A percentile compares a stretch with the other conserved stretches of the same genome.
These are phyloP conservation scores for Cystobasidium sp. DNA, from an alignment of 1,284 basidiomycete species.

Conservation along the genomic window DNA sequence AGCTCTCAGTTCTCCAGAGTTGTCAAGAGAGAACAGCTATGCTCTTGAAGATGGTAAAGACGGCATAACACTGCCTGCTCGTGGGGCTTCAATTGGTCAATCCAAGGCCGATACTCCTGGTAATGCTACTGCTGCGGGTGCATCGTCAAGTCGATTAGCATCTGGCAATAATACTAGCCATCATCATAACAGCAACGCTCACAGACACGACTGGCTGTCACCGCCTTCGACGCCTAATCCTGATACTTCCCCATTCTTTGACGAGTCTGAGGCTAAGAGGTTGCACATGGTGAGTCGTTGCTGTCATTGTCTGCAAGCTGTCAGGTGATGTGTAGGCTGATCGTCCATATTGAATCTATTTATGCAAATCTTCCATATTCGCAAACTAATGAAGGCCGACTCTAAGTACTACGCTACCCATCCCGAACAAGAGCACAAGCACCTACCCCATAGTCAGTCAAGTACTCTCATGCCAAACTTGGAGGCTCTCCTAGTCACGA, in stretches of 20 bases:
- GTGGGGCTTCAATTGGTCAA: neutral
- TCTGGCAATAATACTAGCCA: neutral
- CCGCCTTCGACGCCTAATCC: constrained; percentile 36
- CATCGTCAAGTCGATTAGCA: neutral
- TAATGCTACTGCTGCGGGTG: neutral
- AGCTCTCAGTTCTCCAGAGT: neutral
- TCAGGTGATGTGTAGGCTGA: too few relatives aligned
- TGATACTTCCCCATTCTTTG: constrained; percentile 35
- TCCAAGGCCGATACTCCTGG: neutral
- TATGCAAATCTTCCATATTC: too few relatives aligned
- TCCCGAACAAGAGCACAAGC: constrained; percentile 28
- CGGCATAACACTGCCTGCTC: constrained; percentile 8
- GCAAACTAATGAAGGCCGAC: constrained; percentile 15
- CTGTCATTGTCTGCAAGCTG: neutral
- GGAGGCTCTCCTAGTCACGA: constrained; percentile 13
- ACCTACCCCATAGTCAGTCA: constrained; percentile 17
- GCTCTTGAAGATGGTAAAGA: constrained; percentile 15
- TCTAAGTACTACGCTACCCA: constrained; percentile 41
- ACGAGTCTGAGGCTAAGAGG: constrained; percentile 39
- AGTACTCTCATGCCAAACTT: constrained; percentile 36
- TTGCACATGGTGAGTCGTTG: constrained; percentile 32
- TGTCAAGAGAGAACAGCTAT: constrained; percentile 24
- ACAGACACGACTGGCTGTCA: constrained; percentile 39
- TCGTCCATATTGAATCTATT: too few relatives aligned
- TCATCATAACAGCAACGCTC: neutral